Evolutionary conservation across 2,329 filamentous ascomycete genomes (phyloP).

Genomic region (Cercospora sp.): DNA sequence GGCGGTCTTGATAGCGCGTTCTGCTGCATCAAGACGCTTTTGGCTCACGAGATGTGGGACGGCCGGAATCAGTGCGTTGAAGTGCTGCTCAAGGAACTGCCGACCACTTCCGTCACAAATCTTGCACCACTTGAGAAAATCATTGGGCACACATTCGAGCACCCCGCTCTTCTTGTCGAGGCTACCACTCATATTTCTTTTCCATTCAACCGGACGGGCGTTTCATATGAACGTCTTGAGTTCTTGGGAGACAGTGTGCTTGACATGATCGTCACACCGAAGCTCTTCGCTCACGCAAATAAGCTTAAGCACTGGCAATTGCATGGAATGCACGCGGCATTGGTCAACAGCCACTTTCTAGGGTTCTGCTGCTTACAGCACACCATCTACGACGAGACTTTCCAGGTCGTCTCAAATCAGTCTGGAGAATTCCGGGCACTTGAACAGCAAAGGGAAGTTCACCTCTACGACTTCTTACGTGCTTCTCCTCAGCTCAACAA

Average conservation of each 20-base stretch:
- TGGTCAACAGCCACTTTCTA: slow-evolving; percentile 79
- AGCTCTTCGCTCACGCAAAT: slow-evolving; percentile 56
- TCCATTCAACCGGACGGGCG: slow-evolving; percentile 43
- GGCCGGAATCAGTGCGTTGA: slow-evolving; percentile 17
- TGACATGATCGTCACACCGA: slow-evolving; percentile 70
- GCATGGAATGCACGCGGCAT: slow-evolving; percentile 71
- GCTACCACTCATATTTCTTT: slow-evolving; percentile 70
- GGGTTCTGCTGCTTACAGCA: slow-evolving; percentile 71
- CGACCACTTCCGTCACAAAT: slow-evolving; percentile 44
- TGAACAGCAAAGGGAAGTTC: slow-evolving; percentile 3
- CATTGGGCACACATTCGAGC: slow-evolving; percentile 69
- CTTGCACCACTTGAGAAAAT: slow-evolving; percentile 61
- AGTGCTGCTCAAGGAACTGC: slow-evolving; percentile 45
- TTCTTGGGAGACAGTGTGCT: slow-evolving; percentile 86
- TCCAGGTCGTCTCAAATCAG: slow-evolving; percentile 24
- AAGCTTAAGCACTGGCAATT: slow-evolving; percentile 61
- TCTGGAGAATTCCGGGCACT: slow-evolving; percentile 16
- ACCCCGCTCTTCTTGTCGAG: slow-evolving; percentile 69
- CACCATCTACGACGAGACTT: slow-evolving; percentile 40
- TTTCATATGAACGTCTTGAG: slow-evolving; percentile 73
- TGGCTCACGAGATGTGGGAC: slow-evolving; percentile 53
- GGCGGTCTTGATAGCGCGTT: slow-evolving; percentile 66
- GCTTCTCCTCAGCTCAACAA: slow-evolving; percentile 46
- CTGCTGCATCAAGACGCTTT: slow-evolving; percentile 64
- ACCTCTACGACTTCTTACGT: slow-evolving; percentile 37